Conservation (phyloP, 2,329 filamentous ascomycete species). For the Aspergillus felis region DNA sequence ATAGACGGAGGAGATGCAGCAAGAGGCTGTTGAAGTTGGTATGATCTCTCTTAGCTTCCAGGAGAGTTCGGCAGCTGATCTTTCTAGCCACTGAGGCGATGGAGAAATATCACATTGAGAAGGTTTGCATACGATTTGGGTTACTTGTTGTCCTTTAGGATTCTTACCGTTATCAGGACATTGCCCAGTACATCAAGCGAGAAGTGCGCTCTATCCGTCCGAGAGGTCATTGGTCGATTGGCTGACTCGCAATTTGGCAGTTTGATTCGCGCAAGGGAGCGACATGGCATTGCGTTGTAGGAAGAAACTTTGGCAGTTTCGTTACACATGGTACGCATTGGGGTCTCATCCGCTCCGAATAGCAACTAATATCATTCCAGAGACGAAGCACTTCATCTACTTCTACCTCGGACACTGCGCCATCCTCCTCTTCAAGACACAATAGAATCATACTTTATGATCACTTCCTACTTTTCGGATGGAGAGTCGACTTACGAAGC, state of each 20-base stretch:
- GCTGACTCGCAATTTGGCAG: slow-evolving; percentile 47
- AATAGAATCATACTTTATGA: slow-evolving; percentile 49
- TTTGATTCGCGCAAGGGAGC: slow-evolving; percentile 96
- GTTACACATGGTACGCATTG: slow-evolving; percentile 80
- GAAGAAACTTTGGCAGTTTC: slow-evolving; percentile 97
- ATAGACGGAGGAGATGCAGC: slow-evolving; percentile 95
- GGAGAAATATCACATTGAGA: slow-evolving; percentile 68
- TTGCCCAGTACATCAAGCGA: slow-evolving; percentile 92
- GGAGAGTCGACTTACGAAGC: neutral
- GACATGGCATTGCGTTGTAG: slow-evolving; percentile 99
- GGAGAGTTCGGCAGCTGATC: slow-evolving; percentile 23
- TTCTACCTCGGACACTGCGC: slow-evolving; percentile 99
- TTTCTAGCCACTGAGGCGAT: slow-evolving; percentile 64
- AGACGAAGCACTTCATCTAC: slow-evolving; percentile 99
- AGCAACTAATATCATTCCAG: slow-evolving; percentile 46
- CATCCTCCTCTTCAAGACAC: slow-evolving; percentile 98
- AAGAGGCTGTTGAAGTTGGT: slow-evolving; percentile 94
- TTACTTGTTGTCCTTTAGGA: neutral
- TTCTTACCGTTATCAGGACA: slow-evolving; percentile 61
- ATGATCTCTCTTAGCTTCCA: slow-evolving; percentile 37
- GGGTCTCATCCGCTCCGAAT: neutral
- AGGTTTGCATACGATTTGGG: slow-evolving; percentile 44
- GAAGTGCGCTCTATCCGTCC: slow-evolving; percentile 56
- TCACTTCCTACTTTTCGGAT: neutral
- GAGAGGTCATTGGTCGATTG: slow-evolving; percentile 4